These are phyloP conservation scores for Backusella circina DNA, from an alignment of 192 early-diverging fungal genomes.

Conservation along the genomic window DNA sequence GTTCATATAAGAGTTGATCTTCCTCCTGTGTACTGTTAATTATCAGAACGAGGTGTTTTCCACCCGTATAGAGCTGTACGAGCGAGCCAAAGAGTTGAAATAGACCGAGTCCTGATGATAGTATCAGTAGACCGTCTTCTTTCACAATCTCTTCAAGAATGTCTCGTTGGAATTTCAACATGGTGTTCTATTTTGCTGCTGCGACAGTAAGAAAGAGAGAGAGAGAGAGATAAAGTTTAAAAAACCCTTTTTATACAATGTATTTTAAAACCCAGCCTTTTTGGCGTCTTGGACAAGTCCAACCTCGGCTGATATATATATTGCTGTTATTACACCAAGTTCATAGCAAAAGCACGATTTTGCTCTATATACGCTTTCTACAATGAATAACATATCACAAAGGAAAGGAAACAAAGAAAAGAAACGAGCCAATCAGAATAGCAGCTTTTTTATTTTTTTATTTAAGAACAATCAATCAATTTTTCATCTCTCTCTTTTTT, in stretches of 20 bases:
- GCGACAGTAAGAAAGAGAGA: neutral
- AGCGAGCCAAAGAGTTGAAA: constrained; percentile 67
- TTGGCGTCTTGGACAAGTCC: neutral
- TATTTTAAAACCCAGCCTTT: neutral
- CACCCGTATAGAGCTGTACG: constrained; percentile 62
- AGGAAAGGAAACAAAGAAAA: neutral
- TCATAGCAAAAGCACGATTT: no score
- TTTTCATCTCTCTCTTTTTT: neutral
- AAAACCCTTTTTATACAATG: no score
- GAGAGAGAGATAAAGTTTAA: neutral
- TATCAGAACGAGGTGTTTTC: constrained; percentile 73
- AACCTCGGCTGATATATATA: no score
- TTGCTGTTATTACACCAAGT: no score
- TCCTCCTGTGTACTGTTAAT: constrained; percentile 67
- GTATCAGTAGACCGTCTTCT: constrained; percentile 81
- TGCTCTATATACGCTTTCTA: no score
- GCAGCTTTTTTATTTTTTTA: neutral
- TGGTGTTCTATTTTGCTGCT: neutral
- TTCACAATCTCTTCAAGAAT: constrained; percentile 61
- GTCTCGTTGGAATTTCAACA: constrained; percentile 61
- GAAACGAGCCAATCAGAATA: neutral
- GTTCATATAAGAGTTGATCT: constrained; percentile 47
- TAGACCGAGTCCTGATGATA: constrained; percentile 77
- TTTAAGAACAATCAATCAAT: neutral
- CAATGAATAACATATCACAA: no score